Percentiles rank a stretch among this genome's conserved stretches.
Evolutionary conservation across 2,329 filamentous ascomycete species (phyloP).

Genomic region (Pseudogymnoascus sp.): DNA sequence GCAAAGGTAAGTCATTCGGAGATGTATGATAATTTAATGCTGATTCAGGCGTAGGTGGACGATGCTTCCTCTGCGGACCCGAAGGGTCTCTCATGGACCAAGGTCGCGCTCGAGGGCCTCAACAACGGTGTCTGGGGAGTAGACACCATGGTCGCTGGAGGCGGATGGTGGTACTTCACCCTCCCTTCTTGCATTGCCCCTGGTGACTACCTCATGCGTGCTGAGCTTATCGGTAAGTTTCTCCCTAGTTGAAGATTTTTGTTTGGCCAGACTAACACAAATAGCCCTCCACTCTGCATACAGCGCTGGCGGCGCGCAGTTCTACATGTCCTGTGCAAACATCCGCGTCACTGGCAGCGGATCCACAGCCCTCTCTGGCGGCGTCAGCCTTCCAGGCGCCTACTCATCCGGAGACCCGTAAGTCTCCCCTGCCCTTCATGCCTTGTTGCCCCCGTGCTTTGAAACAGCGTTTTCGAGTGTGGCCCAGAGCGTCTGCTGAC

Average conservation of each 20-base stretch:
- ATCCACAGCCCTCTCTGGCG: conserved; percentile 31
- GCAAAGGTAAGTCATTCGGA: conserved; percentile 30
- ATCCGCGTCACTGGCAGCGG: conserved; percentile 38
- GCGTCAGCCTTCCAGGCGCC: conserved; percentile 39
- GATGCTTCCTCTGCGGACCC: conserved; percentile 26
- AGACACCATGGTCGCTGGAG: conserved; percentile 23
- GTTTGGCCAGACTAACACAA: conserved; percentile 21
- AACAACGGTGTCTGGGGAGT: conserved; percentile 21
- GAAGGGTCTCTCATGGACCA: conserved; percentile 27
- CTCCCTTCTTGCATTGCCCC: conserved; percentile 43
- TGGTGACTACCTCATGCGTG: conserved; percentile 46
- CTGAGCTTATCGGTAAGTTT: conserved; percentile 39
- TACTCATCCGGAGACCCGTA: conserved; percentile 39
- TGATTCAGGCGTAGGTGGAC: conserved; percentile 26
- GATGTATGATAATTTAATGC: background rate
- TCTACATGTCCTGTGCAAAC: conserved; percentile 32
- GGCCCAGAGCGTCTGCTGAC: conserved; percentile 11
- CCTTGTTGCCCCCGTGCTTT: background rate
- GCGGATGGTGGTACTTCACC: conserved; percentile 40
- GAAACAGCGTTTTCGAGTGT: background rate
- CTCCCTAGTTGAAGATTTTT: conserved; percentile 39
- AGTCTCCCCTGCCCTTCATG: conserved; percentile 24
- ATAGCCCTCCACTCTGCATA: conserved; percentile 26
- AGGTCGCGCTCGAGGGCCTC: conserved; percentile 38
- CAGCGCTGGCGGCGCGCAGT: conserved; percentile 29